A percentile compares a stretch with the other conserved stretches of the same genome.
Conservation (phyloP, 2,329 filamentous ascomycete species). For the Triangularia verruculosa region DNA sequence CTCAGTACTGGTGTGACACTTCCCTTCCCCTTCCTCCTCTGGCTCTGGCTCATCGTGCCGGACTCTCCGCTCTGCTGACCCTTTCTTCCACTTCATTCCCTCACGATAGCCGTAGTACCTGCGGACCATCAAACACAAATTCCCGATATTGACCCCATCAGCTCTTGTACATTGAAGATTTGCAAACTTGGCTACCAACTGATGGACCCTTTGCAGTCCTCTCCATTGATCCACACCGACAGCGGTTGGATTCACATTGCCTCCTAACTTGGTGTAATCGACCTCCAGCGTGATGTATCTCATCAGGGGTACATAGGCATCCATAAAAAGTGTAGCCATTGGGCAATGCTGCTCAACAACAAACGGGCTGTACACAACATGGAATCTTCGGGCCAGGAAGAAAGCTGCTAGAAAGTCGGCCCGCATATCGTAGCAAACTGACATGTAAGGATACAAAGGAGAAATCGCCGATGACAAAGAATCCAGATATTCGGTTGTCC, state of each 20-base stretch:
- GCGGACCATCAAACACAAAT: constrained; percentile 21
- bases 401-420: constrained; percentile 38
- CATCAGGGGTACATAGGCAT: constrained; percentile 37
- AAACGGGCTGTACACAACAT: constrained; percentile 40
- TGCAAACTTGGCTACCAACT: constrained; percentile 16
- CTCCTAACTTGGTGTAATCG: constrained; percentile 35
- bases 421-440: constrained; percentile 37
- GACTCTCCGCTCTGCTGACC: background rate
- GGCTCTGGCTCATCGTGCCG: background rate
- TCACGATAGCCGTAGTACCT: constrained; percentile 22
- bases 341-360: constrained; percentile 34
- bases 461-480: constrained; percentile 30
- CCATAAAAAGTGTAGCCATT: constrained; percentile 36
- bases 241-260: constrained; percentile 16
- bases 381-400: constrained; percentile 37
- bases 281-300: constrained; percentile 39
- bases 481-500: constrained; percentile 32
- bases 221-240: constrained; percentile 7
- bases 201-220: constrained; percentile 5
- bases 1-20: background rate
- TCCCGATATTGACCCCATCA: constrained; percentile 9
- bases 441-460: constrained; percentile 28
- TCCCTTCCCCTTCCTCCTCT: background rate
- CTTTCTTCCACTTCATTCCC: background rate
- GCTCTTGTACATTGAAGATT: constrained; percentile 14